Evolutionary conservation across 192 early-diverging fungal species (phyloP).

Genomic region (Gryganskiella cystojenkinii): DNA sequence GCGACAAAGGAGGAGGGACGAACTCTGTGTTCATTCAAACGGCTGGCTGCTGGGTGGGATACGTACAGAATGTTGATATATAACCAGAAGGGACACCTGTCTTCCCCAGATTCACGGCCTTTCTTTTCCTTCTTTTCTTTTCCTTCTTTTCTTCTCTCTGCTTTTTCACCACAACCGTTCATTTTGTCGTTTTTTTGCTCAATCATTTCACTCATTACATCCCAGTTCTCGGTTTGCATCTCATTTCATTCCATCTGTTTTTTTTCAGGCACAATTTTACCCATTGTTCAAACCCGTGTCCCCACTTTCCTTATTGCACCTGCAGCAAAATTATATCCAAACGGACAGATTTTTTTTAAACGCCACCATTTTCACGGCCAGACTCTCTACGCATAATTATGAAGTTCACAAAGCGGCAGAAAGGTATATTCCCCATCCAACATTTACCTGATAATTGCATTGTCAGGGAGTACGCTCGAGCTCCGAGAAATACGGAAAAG

Average conservation of each 20-base stretch:
- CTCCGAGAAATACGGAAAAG: not conserved
- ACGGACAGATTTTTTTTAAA: not conserved
- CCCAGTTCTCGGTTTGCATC: not conserved
- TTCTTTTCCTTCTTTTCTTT: not conserved
- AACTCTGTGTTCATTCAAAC: too few relatives aligned
- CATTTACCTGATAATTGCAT: not conserved
- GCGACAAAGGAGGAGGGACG: too few relatives aligned
- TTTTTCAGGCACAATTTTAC: not conserved
- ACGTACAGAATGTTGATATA: too few relatives aligned
- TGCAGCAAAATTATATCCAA: too few relatives aligned
- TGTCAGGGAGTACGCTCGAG: not conserved
- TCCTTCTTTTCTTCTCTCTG: not conserved
- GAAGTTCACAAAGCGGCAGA: constrained; percentile 36
- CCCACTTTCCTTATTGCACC: too few relatives aligned
- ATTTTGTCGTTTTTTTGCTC: not conserved
- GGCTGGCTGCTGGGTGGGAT: too few relatives aligned
- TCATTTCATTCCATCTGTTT: not conserved
- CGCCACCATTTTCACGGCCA: not conserved
- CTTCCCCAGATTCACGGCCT: not conserved
- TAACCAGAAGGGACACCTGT: too few relatives aligned
- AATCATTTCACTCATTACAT: not conserved
- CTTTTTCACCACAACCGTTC: not conserved
- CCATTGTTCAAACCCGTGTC: too few relatives aligned
- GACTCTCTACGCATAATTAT: not conserved
- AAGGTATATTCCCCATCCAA: constrained; percentile 14